phyloP scores from a whole-genome alignment of 2,329 filamentous ascomycete genomes.

The Colletotrichum sp. region DNA sequence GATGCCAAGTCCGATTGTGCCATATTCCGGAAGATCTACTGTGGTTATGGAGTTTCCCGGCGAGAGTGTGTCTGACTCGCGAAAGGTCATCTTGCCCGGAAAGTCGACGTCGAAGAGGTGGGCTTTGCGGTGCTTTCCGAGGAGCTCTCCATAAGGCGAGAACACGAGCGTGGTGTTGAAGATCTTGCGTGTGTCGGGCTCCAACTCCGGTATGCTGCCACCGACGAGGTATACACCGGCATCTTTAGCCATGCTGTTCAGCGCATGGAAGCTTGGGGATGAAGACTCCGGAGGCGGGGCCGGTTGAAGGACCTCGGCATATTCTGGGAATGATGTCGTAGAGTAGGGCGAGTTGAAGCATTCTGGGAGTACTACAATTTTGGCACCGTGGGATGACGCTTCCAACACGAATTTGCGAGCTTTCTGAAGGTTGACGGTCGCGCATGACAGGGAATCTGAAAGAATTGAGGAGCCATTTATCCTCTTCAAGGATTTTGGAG shows the following conservation, averaged over 20 bases:
- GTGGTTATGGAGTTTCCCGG: constrained; percentile 86
- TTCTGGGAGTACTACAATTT: constrained; percentile 90
- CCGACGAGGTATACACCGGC: constrained; percentile 83
- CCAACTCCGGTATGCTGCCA: constrained; percentile 89
- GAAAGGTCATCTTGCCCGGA: constrained; percentile 90
- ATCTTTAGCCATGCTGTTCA: constrained; percentile 80
- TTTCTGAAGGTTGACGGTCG: constrained; percentile 71
- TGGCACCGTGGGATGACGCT: constrained; percentile 76
- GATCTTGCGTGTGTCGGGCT: constrained; percentile 62
- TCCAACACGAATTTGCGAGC: constrained; percentile 83
- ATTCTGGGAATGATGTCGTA: constrained; percentile 84
- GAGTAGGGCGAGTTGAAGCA: constrained; percentile 99
- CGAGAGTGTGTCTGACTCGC: constrained; percentile 86
- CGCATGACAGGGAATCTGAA: no score
- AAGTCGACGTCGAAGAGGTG: constrained; percentile 99
- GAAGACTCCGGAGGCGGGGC: constrained; percentile 72
- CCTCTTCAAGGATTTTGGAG: no score
- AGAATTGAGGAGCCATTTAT: no score
- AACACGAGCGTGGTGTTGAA: constrained; percentile 94
- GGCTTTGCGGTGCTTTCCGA: constrained; percentile 91
- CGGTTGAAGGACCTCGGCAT: constrained; percentile 85
- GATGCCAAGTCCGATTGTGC: constrained; percentile 85
- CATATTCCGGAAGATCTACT: constrained; percentile 86
- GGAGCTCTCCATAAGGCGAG: constrained; percentile 72
- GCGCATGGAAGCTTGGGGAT: constrained; percentile 84